Evolutionary conservation across 495 filamentous ascomycete species (phyloP).

Genomic region (Thermochaetoides thermophila): DNA sequence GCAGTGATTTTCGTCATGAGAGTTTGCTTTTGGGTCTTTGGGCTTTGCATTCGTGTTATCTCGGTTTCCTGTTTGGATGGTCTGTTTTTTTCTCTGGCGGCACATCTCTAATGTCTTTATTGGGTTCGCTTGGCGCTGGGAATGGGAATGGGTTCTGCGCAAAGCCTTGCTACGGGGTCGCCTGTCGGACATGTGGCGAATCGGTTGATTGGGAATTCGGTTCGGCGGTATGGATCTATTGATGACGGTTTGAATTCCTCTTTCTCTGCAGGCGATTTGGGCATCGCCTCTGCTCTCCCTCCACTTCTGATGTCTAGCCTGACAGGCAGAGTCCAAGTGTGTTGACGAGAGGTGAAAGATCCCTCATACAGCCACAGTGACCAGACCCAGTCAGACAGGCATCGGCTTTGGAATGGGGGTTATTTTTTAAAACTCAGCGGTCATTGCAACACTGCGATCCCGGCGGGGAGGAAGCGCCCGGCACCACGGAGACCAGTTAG

Average conservation of each 20-base stretch:
- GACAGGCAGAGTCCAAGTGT: not conserved
- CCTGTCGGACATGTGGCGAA: no score
- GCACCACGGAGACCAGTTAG: conserved; percentile 1
- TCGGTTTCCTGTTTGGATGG: conserved; percentile 12
- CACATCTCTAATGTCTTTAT: conserved; percentile 7
- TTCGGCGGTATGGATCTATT: no score
- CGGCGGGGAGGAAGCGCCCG: conserved; percentile 8
- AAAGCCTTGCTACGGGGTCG: conserved; percentile 10
- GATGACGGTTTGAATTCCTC: no score
- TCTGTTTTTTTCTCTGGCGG: conserved; percentile 9
- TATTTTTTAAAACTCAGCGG: not conserved
- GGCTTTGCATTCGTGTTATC: conserved; percentile 14
- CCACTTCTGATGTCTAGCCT: no score
- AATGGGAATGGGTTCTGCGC: conserved; percentile 14
- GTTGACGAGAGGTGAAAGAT: conserved; percentile 10
- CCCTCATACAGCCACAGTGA: conserved; percentile 6
- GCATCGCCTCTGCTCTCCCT: no score
- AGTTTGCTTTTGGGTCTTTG: conserved; percentile 6
- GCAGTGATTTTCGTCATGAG: conserved; percentile 8
- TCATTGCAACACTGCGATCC: not conserved
- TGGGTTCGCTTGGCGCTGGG: conserved; percentile 9
- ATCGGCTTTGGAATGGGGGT: conserved; percentile 3
- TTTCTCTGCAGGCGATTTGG: no score
- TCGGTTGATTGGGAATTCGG: no score
- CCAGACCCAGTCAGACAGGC: conserved; percentile 1